phyloP scores from a whole-genome alignment of 805 yeast genomes.

The Tetrapisispora nanseiensis region DNA sequence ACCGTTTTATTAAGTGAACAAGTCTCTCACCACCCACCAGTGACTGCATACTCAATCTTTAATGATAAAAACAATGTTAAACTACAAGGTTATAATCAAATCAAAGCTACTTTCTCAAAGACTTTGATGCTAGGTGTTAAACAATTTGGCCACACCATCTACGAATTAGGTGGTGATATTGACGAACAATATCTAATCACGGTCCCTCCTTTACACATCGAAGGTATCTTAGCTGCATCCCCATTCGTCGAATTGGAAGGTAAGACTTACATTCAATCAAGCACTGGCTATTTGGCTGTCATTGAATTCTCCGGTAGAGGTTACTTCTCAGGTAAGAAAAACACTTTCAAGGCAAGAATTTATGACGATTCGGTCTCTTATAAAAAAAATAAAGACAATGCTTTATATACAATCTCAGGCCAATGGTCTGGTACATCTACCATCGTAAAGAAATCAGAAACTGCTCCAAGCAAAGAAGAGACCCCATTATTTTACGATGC shows the following conservation, averaged over 20 bases:
- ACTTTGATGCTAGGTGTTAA: conserved; percentile 68
- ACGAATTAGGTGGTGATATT: conserved; percentile 38
- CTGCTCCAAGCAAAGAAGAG: conserved; percentile 6
- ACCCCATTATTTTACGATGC: conserved; percentile 54
- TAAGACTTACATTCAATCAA: conserved; percentile 69
- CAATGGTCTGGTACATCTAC: conserved; percentile 87
- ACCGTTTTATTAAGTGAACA: conserved; percentile 78
- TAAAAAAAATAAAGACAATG: conserved; percentile 45
- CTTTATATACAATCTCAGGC: conserved; percentile 74
- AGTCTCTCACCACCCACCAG: conserved; percentile 96
- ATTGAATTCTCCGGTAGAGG: conserved; percentile 86
- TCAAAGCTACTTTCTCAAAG: conserved; percentile 71
- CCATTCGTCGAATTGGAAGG: conserved; percentile 94
- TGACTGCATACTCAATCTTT: conserved; percentile 75
- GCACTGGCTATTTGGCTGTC: conserved; percentile 67
- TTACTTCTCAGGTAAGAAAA: conserved; percentile 88
- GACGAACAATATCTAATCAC: conserved; percentile 67
- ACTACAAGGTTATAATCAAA: conserved; percentile 81
- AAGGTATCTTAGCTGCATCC: conserved; percentile 79
- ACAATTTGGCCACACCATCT: conserved; percentile 83
- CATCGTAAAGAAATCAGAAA: conserved; percentile 35
- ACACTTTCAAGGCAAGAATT: conserved; percentile 81
- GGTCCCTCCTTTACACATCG: conserved; percentile 87
- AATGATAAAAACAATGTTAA: conserved; percentile 59
- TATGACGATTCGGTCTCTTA: conserved; percentile 39